These are phyloP conservation scores for Myriosclerotinia curreyana DNA, from an alignment of 2,329 filamentous ascomycete species.

Conservation along the genomic window DNA sequence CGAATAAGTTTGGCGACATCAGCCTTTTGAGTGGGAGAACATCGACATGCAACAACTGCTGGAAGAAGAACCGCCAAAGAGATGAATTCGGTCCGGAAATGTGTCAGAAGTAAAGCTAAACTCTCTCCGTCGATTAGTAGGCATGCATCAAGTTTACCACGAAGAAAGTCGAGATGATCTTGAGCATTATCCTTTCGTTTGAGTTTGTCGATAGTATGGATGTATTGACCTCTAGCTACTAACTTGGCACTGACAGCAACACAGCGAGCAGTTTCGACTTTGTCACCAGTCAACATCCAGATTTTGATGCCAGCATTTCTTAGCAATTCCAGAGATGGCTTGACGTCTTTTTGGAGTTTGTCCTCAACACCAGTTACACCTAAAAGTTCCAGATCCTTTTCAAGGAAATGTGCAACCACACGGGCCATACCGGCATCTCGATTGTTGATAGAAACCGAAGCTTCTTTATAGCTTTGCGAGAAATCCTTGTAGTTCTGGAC, in stretches of 20 bases:
- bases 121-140: slow-evolving; percentile 95
- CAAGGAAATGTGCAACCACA: slow-evolving; percentile 76
- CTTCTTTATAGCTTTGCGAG: slow-evolving; percentile 68
- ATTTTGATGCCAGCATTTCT: slow-evolving; percentile 98
- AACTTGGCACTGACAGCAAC: slow-evolving; percentile 94
- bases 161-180: slow-evolving; percentile 83
- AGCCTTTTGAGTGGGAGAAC: slow-evolving; percentile 94
- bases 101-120: slow-evolving; percentile 74
- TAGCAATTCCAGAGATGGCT: slow-evolving; percentile 88
- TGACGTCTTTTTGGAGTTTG: slow-evolving; percentile 92
- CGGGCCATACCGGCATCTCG: slow-evolving; percentile 79
- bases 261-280: slow-evolving; percentile 94
- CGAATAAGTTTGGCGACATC: slow-evolving; percentile 90
- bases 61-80: slow-evolving; percentile 82
- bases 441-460: slow-evolving; percentile 73
- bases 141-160: slow-evolving; percentile 81
- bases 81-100: slow-evolving; percentile 84
- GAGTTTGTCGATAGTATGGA: slow-evolving; percentile 86
- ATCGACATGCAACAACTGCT: slow-evolving; percentile 92
- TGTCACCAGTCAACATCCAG: slow-evolving; percentile 99
- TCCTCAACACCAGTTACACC: slow-evolving; percentile 99
- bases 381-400: slow-evolving; percentile 83
- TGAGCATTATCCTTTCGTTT: slow-evolving; percentile 81
- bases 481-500: slow-evolving; percentile 79
- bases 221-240: slow-evolving; percentile 89